Evolutionary conservation across 2,329 filamentous ascomycete species (phyloP).

Genomic region (Alternaria atra): DNA sequence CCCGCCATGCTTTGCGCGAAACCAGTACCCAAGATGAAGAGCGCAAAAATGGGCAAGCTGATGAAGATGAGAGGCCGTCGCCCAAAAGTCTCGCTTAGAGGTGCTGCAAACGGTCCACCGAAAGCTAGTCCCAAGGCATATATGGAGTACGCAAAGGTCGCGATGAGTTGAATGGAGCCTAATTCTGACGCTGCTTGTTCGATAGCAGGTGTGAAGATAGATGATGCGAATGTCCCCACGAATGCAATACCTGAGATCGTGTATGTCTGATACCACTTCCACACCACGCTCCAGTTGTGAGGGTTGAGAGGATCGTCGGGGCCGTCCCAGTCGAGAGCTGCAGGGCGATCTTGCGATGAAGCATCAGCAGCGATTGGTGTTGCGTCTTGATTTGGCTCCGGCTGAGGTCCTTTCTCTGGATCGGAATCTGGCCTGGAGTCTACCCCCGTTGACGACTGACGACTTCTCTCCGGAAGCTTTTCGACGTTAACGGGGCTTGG

Average conservation of each 20-base stretch:
- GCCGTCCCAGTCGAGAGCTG: conserved; percentile 19
- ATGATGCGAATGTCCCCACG: conserved; percentile 18
- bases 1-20: conserved; percentile 71
- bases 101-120: conserved; percentile 76
- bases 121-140: conserved; percentile 64
- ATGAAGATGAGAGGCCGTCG: conserved; percentile 74
- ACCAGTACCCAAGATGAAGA: conserved; percentile 55
- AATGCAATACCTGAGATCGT: conserved; percentile 22
- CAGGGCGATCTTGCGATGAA: conserved; percentile 10
- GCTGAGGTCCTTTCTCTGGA: background rate
- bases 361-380: background rate
- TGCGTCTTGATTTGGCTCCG: background rate
- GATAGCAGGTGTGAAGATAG: conserved; percentile 21
- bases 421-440: background rate
- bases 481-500: conserved; percentile 9
- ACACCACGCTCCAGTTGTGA: conserved; percentile 20
- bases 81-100: conserved; percentile 75
- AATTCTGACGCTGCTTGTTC: conserved; percentile 24
- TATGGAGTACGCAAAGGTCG: conserved; percentile 32
- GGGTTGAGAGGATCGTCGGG: conserved; percentile 21
- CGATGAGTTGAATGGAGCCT: conserved; percentile 24
- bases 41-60: conserved; percentile 70
- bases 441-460: background rate
- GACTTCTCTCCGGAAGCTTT: background rate
- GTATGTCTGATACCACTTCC: conserved; percentile 23